Conservation (phyloP, 306 rosid genomes). For the Cyclanthera cordifolia region DNA sequence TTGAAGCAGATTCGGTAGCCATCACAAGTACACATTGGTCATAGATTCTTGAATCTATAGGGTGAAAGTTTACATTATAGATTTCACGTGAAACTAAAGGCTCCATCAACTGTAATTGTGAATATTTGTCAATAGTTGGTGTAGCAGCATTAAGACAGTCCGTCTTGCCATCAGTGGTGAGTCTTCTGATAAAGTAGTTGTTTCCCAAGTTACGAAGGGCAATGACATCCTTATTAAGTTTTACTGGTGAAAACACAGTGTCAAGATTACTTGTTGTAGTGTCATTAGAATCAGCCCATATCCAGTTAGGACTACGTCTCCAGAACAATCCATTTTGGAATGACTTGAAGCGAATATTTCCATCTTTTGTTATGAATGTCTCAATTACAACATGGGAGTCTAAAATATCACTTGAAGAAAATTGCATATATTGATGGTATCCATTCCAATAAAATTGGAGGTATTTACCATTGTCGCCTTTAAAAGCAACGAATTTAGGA, state of each 20-base stretch:
- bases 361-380: background rate
- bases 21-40: background rate
- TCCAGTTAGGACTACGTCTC: background rate
- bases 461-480: background rate
- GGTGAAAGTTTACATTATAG: background rate
- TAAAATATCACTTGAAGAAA: background rate
- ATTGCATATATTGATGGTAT: background rate
- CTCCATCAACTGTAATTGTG: too few relatives aligned
- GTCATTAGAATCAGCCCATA: background rate
- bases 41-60: background rate
- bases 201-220: background rate
- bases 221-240: background rate
- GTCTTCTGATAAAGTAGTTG: background rate
- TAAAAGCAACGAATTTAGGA: slow-evolving; percentile 1
- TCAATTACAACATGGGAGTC: background rate
- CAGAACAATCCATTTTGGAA: background rate
- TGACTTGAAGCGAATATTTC: background rate
- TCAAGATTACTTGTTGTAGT: background rate
- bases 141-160: background rate
- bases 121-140: background rate
- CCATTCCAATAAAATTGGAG: background rate
- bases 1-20: background rate
- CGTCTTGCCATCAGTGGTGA: background rate
- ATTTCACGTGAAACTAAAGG: too few relatives aligned
- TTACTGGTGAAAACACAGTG: background rate